Conservation (phyloP, 2,329 filamentous ascomycete species). For the Ustilaginoidea virens region DNA sequence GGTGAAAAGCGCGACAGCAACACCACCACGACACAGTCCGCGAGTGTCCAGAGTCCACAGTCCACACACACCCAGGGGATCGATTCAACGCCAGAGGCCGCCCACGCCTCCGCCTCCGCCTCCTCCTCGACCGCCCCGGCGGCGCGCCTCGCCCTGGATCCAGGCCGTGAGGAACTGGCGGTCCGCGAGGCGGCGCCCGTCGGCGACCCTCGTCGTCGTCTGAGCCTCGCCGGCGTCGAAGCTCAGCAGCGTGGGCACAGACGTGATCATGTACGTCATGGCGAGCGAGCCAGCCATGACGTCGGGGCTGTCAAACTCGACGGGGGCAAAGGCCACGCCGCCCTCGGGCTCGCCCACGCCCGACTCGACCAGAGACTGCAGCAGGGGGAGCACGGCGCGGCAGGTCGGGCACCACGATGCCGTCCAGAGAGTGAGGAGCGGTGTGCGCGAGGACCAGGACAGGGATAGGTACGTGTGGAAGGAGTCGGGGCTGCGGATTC, state of each 20-base stretch:
- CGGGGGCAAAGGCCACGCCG: slow-evolving; percentile 35
- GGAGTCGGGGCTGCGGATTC: slow-evolving; percentile 37
- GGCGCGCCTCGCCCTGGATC: slow-evolving; percentile 34
- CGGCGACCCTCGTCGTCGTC: slow-evolving; percentile 30
- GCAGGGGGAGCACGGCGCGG: slow-evolving; percentile 30
- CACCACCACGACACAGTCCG: no score
- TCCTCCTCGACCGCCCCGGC: slow-evolving; percentile 27
- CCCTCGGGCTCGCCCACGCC: slow-evolving; percentile 39
- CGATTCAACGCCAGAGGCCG: no score
- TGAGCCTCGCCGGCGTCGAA: slow-evolving; percentile 41
- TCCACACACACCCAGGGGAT: no score
- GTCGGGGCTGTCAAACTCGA: slow-evolving; percentile 44
- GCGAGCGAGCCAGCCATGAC: slow-evolving; percentile 31
- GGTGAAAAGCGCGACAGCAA: no score
- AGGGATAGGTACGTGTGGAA: slow-evolving; percentile 40
- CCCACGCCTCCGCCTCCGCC: slow-evolving; percentile 23
- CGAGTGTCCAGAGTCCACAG: no score
- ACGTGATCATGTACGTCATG: slow-evolving; percentile 41
- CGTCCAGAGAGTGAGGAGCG: slow-evolving; percentile 46
- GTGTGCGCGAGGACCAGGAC: slow-evolving; percentile 34
- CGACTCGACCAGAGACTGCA: slow-evolving; percentile 30
- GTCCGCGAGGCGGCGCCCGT: slow-evolving; percentile 32
- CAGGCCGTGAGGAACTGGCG: slow-evolving; percentile 35
- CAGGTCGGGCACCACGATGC: slow-evolving; percentile 43
- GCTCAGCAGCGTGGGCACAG: slow-evolving; percentile 40